Base-by-base conservation (phyloP, 345 rosid genomes). In the Heritiera fomes region DNA sequence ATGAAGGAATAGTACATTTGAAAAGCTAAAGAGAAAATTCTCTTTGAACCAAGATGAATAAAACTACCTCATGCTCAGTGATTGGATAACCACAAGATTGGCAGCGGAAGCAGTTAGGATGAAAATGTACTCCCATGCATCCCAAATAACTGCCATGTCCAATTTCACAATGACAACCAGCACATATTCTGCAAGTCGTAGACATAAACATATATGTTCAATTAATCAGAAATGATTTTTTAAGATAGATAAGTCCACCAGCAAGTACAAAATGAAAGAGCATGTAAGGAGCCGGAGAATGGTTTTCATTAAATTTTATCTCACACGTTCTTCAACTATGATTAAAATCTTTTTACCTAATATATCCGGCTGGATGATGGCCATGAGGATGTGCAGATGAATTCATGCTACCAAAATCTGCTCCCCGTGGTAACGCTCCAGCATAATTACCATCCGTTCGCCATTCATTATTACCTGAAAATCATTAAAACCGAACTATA, bases 71-170 rank as follows among this genome's bases (percentile, higher is more conserved):
- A 71, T 80, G 88, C 77, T 96, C 98, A 17, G 90, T 92, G 75
- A 96, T 96, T 46, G 98, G 91, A 30, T 81, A 55, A 43, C 88
- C 81, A 38, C 99, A 95, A 71, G 93, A 85, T 65, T 59, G 89
- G 80, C 99, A 96, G 34, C 89, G 73, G 69, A 96, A 96, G 88
- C 99, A 96, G 46, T 90, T 89, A 2, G 95, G 99, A 89, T 96
- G 98, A 85, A 91, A 96, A 80, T 80, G 89, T 78, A 84, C 82
- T 28, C 92, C 98, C 97, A 92, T 88, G 85, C 90, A 90, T 77
- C 97, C 94, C 83, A 96, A 82, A 80, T 91, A 96, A 78, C 92
- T 91, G 43, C 92, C 94, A 79, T 78, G 49, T 38, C 93, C 93
- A 41, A 96, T 89, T 43, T 90, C 91, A 2, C 80, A 75, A 53